phyloP scores from a whole-genome alignment of 2,329 filamentous ascomycete genomes.

The Talaromyces sp. region DNA sequence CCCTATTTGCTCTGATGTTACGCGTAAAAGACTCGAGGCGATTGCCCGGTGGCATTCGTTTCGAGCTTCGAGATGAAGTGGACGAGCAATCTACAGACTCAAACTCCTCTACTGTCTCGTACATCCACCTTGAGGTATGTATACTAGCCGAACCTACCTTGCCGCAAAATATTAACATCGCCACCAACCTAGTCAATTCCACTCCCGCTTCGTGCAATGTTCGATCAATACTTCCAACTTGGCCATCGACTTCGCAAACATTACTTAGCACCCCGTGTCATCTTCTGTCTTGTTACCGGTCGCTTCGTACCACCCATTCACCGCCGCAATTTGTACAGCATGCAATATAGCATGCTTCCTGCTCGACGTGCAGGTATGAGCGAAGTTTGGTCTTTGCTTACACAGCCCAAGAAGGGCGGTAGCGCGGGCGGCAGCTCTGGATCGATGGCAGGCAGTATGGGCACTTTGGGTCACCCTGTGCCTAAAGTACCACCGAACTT shows the following conservation, averaged over 20 bases:
- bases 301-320: conserved; percentile 95
- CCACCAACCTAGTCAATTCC: conserved; percentile 70
- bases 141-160: background rate
- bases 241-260: conserved; percentile 90
- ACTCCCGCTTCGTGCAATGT: conserved; percentile 88
- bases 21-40: conserved; percentile 88
- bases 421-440: conserved; percentile 28
- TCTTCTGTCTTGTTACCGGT: conserved; percentile 84
- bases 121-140: conserved; percentile 80
- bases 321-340: conserved; percentile 87
- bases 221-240: conserved; percentile 96
- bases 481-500: conserved; percentile 39
- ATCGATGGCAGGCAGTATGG: conserved; percentile 29
- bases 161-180: conserved; percentile 14
- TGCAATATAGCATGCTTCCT: conserved; percentile 98
- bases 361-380: conserved; percentile 75
- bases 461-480: conserved; percentile 29
- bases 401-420: conserved; percentile 45
- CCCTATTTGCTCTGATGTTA: conserved; percentile 94
- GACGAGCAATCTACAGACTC: conserved; percentile 41
- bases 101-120: conserved; percentile 63
- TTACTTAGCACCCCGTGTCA: conserved; percentile 85
- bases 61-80: conserved; percentile 80
- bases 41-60: conserved; percentile 88
- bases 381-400: conserved; percentile 81